A percentile compares a stretch with the other conserved stretches of the same genome.
phyloP scores from a whole-genome alignment of 1,139 yeast genomes.

The Wickerhamomyces sp. region DNA sequence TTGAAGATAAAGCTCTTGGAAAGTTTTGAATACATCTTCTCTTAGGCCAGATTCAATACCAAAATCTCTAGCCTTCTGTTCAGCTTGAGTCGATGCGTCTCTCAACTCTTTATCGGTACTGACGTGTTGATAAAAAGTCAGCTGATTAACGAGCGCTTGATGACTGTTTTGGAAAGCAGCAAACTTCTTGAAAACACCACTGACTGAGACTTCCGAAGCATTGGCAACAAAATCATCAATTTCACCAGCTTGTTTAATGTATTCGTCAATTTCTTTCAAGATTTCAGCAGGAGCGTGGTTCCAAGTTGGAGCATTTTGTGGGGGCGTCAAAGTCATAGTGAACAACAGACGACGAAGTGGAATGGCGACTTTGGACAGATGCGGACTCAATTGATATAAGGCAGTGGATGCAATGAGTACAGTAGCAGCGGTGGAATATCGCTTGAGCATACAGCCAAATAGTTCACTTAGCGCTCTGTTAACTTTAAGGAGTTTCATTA shows the following conservation, averaged over 20 bases:
- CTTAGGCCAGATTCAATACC: slow-evolving; percentile 62
- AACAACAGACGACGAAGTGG: slow-evolving; percentile 1
- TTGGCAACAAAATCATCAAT: slow-evolving; percentile 54
- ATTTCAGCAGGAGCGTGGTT: slow-evolving; percentile 50
- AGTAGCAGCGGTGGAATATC: slow-evolving; percentile 1
- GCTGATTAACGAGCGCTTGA: slow-evolving; percentile 39
- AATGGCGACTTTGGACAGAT: neutral
- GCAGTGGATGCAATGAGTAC: slow-evolving; percentile 1
- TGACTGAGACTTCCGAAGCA: slow-evolving; percentile 44
- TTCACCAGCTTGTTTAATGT: slow-evolving; percentile 39
- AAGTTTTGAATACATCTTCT: slow-evolving; percentile 58
- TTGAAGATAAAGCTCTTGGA: slow-evolving; percentile 43
- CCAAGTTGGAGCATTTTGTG: slow-evolving; percentile 59
- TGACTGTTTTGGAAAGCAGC: slow-evolving; percentile 45
- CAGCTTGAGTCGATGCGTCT: slow-evolving; percentile 65
- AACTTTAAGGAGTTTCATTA: no score
- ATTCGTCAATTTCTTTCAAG: slow-evolving; percentile 34
- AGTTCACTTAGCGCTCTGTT: no score
- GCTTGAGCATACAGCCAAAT: neutral
- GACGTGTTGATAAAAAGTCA: slow-evolving; percentile 67
- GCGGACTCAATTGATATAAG: neutral
- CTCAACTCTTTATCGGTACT: slow-evolving; percentile 57
- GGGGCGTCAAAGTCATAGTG: slow-evolving; percentile 22
- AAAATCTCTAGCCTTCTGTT: slow-evolving; percentile 48
- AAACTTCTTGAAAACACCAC: slow-evolving; percentile 47